Percentiles rank a stretch among this genome's conserved stretches.
Evolutionary conservation across 2,329 filamentous ascomycete genomes (phyloP).

Genomic region (Fusarium circinatum): DNA sequence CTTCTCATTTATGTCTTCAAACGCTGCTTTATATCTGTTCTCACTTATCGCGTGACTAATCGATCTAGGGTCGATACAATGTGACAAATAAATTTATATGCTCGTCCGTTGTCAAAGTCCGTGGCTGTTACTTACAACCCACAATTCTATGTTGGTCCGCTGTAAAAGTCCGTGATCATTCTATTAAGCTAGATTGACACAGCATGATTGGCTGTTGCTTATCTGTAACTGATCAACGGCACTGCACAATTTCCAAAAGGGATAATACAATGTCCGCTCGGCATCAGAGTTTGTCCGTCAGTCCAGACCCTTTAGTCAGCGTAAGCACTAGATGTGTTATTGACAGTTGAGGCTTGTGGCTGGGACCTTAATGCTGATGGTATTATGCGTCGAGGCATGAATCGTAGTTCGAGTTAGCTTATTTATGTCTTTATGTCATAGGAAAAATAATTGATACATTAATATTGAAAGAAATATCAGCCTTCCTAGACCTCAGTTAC

Average conservation of each 20-base stretch:
- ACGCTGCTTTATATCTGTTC: accelerated
- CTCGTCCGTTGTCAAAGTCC: not conserved
- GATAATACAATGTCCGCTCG: not conserved
- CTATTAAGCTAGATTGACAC: accelerated
- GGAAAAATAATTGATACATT: no score
- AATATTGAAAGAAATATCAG: no score
- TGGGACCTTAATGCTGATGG: no score
- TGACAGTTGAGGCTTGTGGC: no score
- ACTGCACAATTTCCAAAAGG: not conserved
- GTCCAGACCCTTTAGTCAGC: not conserved
- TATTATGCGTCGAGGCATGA: no score
- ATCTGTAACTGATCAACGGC: accelerated
- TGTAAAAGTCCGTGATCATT: not conserved
- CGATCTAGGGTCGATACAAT: no score
- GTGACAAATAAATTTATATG: accelerated
- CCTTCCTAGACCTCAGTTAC: no score
- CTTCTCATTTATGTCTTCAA: accelerated
- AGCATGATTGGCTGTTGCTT: accelerated
- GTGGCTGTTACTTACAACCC: not conserved
- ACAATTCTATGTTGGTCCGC: not conserved
- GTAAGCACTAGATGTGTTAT: no score
- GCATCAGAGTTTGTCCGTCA: not conserved
- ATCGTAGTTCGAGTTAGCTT: no score
- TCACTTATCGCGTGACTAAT: no score
- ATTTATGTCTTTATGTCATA: no score